Conservation (phyloP, 345 rosid species). For the Combretum micranthum region DNA sequence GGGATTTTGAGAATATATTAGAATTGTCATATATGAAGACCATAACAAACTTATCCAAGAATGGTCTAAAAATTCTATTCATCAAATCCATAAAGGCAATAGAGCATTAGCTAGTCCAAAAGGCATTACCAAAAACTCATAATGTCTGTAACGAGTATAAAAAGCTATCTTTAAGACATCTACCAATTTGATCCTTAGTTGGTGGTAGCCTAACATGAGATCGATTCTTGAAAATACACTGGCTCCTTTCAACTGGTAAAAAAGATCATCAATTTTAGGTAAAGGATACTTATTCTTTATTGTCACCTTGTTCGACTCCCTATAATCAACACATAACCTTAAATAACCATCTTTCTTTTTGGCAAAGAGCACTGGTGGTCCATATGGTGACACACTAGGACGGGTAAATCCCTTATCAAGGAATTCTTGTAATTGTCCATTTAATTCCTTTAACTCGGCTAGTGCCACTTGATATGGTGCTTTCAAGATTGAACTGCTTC, state of each 20-base stretch:
- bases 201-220: not conserved
- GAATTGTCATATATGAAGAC: not conserved
- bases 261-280: not conserved
- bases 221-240: not conserved
- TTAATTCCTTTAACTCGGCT: too few relatives aligned
- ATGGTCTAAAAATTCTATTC: not conserved
- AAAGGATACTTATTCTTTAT: not conserved
- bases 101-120: not conserved
- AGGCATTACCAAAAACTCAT: not conserved
- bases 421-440: too few relatives aligned
- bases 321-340: too few relatives aligned
- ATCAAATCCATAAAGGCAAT: not conserved
- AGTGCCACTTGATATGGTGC: too few relatives aligned
- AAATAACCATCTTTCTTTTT: too few relatives aligned
- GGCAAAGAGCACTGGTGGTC: too few relatives aligned
- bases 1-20: not conserved
- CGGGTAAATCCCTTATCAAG: too few relatives aligned
- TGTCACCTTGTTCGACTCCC: not conserved
- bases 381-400: too few relatives aligned
- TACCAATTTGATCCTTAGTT: not conserved
- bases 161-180: not conserved
- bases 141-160: not conserved
- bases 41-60: not conserved
- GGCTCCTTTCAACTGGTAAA: not conserved
- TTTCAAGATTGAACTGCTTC: too few relatives aligned